Evolutionary conservation across 2,329 filamentous ascomycete species (phyloP).

Genomic region (Cladophialophora chaetospira): DNA sequence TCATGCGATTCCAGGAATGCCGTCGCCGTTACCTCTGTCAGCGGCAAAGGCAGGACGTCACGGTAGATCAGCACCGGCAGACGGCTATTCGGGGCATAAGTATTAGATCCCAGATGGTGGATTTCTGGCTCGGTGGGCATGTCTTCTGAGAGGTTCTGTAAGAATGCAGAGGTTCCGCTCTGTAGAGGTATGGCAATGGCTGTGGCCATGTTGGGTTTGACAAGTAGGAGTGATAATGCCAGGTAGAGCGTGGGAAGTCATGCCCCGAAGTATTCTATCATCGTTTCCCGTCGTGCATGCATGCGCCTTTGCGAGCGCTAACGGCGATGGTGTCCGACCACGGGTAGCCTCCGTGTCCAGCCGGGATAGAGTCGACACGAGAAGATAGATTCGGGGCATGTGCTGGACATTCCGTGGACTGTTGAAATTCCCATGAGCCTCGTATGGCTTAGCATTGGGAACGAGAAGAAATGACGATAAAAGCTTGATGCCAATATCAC

Average conservation of each 20-base stretch:
- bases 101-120: slow-evolving; percentile 33
- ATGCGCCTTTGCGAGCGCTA: too few relatives aligned
- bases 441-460: not conserved
- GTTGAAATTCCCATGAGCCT: too few relatives aligned
- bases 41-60: slow-evolving; percentile 35
- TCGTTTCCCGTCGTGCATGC: not conserved
- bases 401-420: too few relatives aligned
- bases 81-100: slow-evolving; percentile 38
- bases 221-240: too few relatives aligned
- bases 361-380: not conserved
- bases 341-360: not conserved
- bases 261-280: not conserved
- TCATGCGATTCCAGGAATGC: slow-evolving; percentile 36
- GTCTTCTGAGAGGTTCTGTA: not conserved
- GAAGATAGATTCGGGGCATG: too few relatives aligned
- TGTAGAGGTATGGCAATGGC: not conserved
- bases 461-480: too few relatives aligned
- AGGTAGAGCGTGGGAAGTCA: not conserved
- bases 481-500: too few relatives aligned
- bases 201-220: too few relatives aligned
- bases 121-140: slow-evolving; percentile 24
- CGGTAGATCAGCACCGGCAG: slow-evolving; percentile 42
- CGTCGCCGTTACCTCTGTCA: slow-evolving; percentile 29
- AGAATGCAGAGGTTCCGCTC: not conserved
- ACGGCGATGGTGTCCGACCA: not conserved